Conservation (phyloP, 1,284 basidiomycete genomes). For the Boletus smithii region DNA sequence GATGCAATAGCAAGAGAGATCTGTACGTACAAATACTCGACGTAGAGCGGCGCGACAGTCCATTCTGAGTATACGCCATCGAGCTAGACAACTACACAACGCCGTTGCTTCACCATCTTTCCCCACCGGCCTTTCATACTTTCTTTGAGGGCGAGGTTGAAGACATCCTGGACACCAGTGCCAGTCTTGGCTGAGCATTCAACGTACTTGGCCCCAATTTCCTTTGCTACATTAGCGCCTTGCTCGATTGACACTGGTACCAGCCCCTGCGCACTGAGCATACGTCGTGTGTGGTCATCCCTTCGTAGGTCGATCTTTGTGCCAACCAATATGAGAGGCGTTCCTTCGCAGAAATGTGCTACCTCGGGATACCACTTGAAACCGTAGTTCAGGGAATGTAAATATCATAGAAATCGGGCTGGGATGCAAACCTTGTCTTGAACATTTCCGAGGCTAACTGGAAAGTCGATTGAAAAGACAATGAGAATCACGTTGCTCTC, state of each 20-base stretch:
- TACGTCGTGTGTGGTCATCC: conserved; percentile 86
- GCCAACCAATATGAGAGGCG: conserved; percentile 89
- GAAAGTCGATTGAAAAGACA: conserved; percentile 96
- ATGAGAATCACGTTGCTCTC: conserved; percentile 97
- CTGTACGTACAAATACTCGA: conserved; percentile 34
- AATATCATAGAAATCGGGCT: neutral
- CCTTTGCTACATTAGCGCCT: conserved; percentile 76
- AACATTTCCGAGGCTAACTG: conserved; percentile 91
- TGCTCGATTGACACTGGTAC: conserved; percentile 79
- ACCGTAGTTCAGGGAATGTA: conserved; percentile 12
- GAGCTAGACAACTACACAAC: conserved; percentile 73
- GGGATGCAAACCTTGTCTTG: conserved; percentile 73
- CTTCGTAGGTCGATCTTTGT: conserved; percentile 91
- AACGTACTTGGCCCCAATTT: conserved; percentile 93
- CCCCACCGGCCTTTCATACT: conserved; percentile 77
- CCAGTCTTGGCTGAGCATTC: conserved; percentile 96
- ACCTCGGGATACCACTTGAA: conserved; percentile 95
- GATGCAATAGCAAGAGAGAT: conserved; percentile 28
- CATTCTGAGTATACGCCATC: conserved; percentile 8
- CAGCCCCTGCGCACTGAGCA: conserved; percentile 91
- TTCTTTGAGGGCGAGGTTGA: conserved; percentile 85
- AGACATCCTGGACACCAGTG: conserved; percentile 88
- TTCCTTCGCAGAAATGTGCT: conserved; percentile 93
- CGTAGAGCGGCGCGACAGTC: conserved; percentile 7
- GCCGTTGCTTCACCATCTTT: conserved; percentile 67